Evolutionary conservation across 495 filamentous ascomycete genomes (phyloP).

Genomic region (Penicillium bialowiezense): DNA sequence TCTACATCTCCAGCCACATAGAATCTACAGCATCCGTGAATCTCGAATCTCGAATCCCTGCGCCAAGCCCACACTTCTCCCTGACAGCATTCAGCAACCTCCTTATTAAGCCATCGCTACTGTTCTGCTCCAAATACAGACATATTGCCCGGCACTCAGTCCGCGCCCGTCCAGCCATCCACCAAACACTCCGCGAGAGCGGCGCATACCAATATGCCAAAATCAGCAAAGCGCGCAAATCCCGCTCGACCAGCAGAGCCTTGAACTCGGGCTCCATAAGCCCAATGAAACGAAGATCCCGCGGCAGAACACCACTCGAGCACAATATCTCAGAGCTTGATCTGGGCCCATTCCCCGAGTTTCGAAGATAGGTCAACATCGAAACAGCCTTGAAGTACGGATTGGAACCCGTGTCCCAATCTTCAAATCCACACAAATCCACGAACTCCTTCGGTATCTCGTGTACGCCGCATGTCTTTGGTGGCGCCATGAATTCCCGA

Average conservation of each 20-base stretch:
- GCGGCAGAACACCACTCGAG: slow-evolving; percentile 4
- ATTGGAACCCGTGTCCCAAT: slow-evolving; percentile 16
- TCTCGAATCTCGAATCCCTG: too few relatives aligned
- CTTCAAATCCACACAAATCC: slow-evolving; percentile 4
- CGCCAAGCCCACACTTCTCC: neutral
- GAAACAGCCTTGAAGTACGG: slow-evolving; percentile 32
- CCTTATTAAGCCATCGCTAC: neutral
- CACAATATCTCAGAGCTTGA: neutral
- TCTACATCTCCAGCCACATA: neutral
- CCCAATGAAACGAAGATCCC: slow-evolving; percentile 19
- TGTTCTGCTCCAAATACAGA: slow-evolving; percentile 26
- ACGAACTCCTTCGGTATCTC: slow-evolving; percentile 12
- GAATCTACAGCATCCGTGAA: too few relatives aligned
- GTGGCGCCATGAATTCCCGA: slow-evolving; percentile 8
- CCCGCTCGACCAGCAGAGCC: slow-evolving; percentile 25
- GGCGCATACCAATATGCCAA: slow-evolving; percentile 39
- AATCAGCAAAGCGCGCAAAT: slow-evolving; percentile 36
- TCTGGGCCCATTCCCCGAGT: neutral
- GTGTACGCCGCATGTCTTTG: neutral
- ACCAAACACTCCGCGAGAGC: slow-evolving; percentile 28
- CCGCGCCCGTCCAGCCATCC: slow-evolving; percentile 27
- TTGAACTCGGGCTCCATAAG: slow-evolving; percentile 17
- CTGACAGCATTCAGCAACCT: neutral
- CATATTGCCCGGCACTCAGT: slow-evolving; percentile 43
- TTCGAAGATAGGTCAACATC: slow-evolving; percentile 19